These are phyloP conservation scores for Aegilops umbellulata DNA, from an alignment of 176 grass and related monocot species.

Conservation along the genomic window DNA sequence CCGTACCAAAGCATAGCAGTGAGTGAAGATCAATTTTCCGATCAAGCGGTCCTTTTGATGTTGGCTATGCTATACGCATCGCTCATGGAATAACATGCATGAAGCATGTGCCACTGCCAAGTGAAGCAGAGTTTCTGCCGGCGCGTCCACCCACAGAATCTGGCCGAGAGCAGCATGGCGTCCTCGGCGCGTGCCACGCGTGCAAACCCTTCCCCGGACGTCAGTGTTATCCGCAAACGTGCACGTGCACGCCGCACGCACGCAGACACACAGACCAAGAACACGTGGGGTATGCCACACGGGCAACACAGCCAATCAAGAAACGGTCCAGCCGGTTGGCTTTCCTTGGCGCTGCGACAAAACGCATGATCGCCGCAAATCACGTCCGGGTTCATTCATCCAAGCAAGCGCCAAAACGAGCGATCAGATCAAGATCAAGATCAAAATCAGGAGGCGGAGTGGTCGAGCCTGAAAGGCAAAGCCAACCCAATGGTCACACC, in stretches of 20 bases:
- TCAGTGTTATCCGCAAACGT: constrained; percentile 14
- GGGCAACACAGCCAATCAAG: neutral
- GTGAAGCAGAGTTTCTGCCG: neutral
- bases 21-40: neutral
- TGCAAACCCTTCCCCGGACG: constrained; percentile 19
- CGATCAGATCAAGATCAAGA: neutral
- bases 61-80: neutral
- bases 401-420: neutral
- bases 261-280: neutral
- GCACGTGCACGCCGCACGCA: neutral
- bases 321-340: neutral
- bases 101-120: neutral
- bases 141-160: neutral
- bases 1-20: neutral
- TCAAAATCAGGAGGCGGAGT: neutral
- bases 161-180: no score
- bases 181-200: neutral
- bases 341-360: constrained; percentile 13
- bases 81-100: neutral
- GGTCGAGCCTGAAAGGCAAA: neutral
- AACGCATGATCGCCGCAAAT: neutral
- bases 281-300: constrained; percentile 8
- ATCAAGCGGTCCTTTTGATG: neutral
- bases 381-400: constrained; percentile 1
- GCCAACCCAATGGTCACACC: neutral